Base-by-base conservation (phyloP, 179 eudicot genomes). In the Patellifolia procumbens region DNA sequence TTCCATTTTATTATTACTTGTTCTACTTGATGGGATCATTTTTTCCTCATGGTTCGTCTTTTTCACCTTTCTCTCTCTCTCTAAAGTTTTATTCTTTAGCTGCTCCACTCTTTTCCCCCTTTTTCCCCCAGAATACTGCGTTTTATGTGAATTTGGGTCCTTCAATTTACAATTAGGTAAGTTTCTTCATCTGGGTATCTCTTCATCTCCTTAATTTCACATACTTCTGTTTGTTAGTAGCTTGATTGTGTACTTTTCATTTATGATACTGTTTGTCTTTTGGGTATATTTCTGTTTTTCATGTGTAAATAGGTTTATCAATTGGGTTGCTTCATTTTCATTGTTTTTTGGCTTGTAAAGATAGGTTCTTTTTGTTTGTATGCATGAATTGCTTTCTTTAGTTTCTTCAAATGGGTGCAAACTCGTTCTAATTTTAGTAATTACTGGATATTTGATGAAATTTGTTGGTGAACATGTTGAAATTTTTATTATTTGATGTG, bases 121-220 rank as follows among this genome's bases (percentile, higher is more conserved):
- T 45, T 4, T 46, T 2, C 26, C n/a, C n/a, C n/a, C 11, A 17
- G 43, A 28, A 49, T 19, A 29, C 52, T 12, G 31, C 9, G 7
- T 56, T 77, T 29, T 3, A 77, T 53, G 26, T 34, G 55, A 64
- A 24, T 45, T 45, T 39, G 8, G 15, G 35, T 15, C 43, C 22
- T 74, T 46, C 3, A 22, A 15, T 29, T 73, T n/a, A 68, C 31
- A 53, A 79, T 73, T 73, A 73, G 72, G 58, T 17, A 68, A 73
- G 28, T 55, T 66, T 73, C 35, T 31, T 73, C 43, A 53, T 43
- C 74, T 79, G 81, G 81, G 81, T 79, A 32, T 79, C 35, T 52
- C 35, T 68, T 43, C 0, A 68, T 68, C 16, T 16, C 2, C 1
- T 4, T 19, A 68, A 55, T 55, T 37, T 56, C 26, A 29, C 1